Evolutionary conservation across 2,329 filamentous ascomycete genomes (phyloP), one percentile per base, ranked within the genome.

Genomic region (Amphichorda felina): DNA sequence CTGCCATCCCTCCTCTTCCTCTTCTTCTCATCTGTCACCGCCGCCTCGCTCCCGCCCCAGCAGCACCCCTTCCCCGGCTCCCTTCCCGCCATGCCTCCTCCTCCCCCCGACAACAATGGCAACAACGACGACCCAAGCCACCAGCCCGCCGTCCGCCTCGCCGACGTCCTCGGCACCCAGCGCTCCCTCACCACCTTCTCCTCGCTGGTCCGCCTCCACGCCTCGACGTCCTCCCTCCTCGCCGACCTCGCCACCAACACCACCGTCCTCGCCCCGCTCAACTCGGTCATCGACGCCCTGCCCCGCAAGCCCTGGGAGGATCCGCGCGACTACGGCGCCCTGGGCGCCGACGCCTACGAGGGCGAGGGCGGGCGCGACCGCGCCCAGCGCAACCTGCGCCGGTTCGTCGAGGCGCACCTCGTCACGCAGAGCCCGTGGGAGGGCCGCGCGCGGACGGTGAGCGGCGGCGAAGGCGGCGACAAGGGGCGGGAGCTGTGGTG

Each of bases 291-390:
- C 50, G 81, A 82, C 44, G 63, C 59, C 1, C 64, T 96, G 17
- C 83, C 87, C 1, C 70, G 81, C 35, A 96, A 95, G 56, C 88
- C 88, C 0, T 94, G 85, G 85, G 84, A 82, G 48, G 66, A 88
- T 42, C 74, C 82, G 0, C 59, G 69, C 35, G 87, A 94, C 44
- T 89, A 91, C 53, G 61, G 66, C 4, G 56, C 57, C 2, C 60
- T 82, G 4, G 86, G 85, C 0, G 66, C 70, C 2, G 60, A 77
- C 22, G 85, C 81, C 2, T 95, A 94, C 51, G 75, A 82, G 32
- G 87, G 87, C 0, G 63, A 68, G 1, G 73, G 75, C 13, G 89
- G 87, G 0, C 72, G 81, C 49, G 78, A 86, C 38, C 70, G 87
- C 34, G 89, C 91, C 7, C 71, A 76, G 41, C 63, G 63, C 44